Evolutionary conservation across 768 basidiomycete genomes (phyloP).

Genomic region (Xerocomellus intermedius): DNA sequence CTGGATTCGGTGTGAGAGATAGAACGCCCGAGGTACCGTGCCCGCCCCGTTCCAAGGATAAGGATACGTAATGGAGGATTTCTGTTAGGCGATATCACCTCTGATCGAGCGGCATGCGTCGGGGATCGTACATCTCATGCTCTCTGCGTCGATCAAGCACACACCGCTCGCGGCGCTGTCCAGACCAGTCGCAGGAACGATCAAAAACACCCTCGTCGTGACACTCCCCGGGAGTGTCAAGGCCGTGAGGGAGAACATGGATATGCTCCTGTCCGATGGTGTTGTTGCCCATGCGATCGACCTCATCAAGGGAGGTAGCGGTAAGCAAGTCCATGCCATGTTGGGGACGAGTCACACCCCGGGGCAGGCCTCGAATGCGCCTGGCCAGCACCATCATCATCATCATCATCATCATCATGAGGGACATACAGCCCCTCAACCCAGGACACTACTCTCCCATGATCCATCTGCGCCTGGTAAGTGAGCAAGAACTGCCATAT

Average conservation of each 20-base stretch:
- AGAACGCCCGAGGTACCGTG: slow-evolving; percentile 72
- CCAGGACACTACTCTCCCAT: slow-evolving; percentile 60
- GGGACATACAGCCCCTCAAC: slow-evolving; percentile 47
- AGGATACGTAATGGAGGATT: not conserved
- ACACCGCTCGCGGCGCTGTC: slow-evolving; percentile 83
- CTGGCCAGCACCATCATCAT: slow-evolving; percentile 27
- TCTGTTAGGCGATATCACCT: slow-evolving; percentile 51
- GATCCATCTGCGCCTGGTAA: slow-evolving; percentile 68
- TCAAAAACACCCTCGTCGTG: slow-evolving; percentile 63
- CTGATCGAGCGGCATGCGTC: slow-evolving; percentile 67
- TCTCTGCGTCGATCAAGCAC: slow-evolving; percentile 64
- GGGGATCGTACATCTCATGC: slow-evolving; percentile 72
- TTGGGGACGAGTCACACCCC: slow-evolving; percentile 38
- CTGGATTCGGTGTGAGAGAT: slow-evolving; percentile 81
- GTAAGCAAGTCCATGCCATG: slow-evolving; percentile 53
- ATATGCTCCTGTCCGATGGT: slow-evolving; percentile 54
- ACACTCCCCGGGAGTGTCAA: slow-evolving; percentile 86
- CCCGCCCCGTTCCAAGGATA: not conserved
- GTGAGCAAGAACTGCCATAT: slow-evolving; percentile 15
- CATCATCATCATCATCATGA: slow-evolving; percentile 39
- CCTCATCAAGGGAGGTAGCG: slow-evolving; percentile 66
- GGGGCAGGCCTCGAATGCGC: slow-evolving; percentile 12
- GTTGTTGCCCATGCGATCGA: slow-evolving; percentile 72
- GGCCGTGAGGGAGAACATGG: slow-evolving; percentile 78
- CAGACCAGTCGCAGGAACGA: slow-evolving; percentile 77